Evolutionary conservation across 2,329 filamentous ascomycete genomes (phyloP), one percentile per base, ranked within the genome.

Genomic region (Acephala macrosclerotiorum): DNA sequence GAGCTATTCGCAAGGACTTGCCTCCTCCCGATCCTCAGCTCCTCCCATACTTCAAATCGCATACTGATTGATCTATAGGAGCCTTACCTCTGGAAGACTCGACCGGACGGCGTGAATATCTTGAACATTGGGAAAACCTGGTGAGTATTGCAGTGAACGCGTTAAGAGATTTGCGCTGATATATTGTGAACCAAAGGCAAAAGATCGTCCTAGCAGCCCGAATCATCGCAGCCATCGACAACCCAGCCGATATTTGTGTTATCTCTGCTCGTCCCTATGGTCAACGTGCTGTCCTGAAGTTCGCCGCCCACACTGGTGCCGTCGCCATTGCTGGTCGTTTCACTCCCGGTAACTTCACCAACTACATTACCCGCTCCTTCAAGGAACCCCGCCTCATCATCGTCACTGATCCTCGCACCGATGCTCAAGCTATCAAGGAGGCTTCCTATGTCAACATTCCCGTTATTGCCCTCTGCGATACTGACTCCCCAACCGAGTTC

Each of bases 281-380:
- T 76, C 96, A 99, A 89, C 95, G 96, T 86, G 95, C 96, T 78
- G 96, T 99, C 80, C 92, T 99, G 82, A 99, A 99, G 91, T 99
- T 99, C 87, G 96, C 96, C 79, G 87, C 94, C 73, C 96, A 99
- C 91, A 99, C 96, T 75, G 96, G 96, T 82, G 94, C 96, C 79
- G 92, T 94, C 79, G 92, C 96, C 83, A 99, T 99, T 80, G 96
- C 96, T 79, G 96, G 96, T 87, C 96, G 96, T 83, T 99, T 99
- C 92, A 99, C 96, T 81, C 96, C 96, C 82, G 96, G 96, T 92
- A 97, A 95, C 85, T 99, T 99, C 91, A 99, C 96, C 89, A 99
- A 99, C 91, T 99, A 99, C 92, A 99, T 99, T 91, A 99, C 96
- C 84, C 95, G 96, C 80, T 98, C 96, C 74, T 99, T 99, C 94